Base-by-base conservation (phyloP, 345 rosid genomes). In the Sonneratia alba region DNA sequence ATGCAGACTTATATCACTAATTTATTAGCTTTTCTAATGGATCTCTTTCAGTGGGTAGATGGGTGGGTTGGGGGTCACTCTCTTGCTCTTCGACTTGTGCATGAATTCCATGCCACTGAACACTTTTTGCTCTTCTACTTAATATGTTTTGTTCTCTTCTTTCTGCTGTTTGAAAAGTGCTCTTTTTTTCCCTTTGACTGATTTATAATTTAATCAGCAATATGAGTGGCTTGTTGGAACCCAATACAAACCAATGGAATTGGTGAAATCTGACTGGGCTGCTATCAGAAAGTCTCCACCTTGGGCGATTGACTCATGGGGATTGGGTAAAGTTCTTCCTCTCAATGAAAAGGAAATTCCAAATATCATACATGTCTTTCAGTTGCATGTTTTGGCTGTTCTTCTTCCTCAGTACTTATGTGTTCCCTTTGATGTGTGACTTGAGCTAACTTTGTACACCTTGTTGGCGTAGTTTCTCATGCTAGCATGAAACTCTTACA, bases 231-330 rank as follows among this genome's bases (percentile, higher is more conserved):
- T 92, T 36, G 83, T 95, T 86, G 98, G 89, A 77, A n/a, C 90
- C 66, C 98, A 95, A 74, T 90, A 95, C 83, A 92, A 95, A 77
- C 88, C 99, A 61, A 79, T 88, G 91, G 99, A 95, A 85, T 74
- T 90, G 82, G 85, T 70, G 55, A 95, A 95, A 80, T 89, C 97
- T 80, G 98, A 95, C 72, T 95, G 99, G 99, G 79, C 77, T 75
- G 78, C 90, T 71, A 84, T 95, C 73, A 87, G 99, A 80, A 90
- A 92, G 79, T 92, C 97, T 80, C 97, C 99, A 11, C 88, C 98
- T 51, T 95, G 98, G 98, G 84, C 94, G 71, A 90, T 92, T 81
- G 99, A 95, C 84, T 92, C 99, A 62, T 95, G 98, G 99, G 99
- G 99, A 37, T 85, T 95, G 82, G 99, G 99, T 95, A 81, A 79